Percentiles rank a stretch among this genome's conserved stretches.
These are phyloP conservation scores for Zalerion maritima DNA, from an alignment of 495 filamentous ascomycete species.

Conservation along the genomic window DNA sequence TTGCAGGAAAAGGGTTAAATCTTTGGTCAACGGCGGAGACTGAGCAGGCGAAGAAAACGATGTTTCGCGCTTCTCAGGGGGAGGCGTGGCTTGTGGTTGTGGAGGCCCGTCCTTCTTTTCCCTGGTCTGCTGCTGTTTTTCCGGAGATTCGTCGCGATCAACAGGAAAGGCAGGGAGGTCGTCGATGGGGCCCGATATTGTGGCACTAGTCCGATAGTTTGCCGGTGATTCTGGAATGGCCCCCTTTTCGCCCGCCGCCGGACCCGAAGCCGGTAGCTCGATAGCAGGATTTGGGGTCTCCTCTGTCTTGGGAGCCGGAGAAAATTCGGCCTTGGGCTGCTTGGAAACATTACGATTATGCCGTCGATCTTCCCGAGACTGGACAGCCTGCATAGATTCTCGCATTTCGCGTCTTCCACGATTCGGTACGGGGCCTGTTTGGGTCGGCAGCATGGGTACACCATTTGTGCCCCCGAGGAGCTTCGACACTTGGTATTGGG, in stretches of 20 bases:
- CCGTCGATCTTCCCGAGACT: slow-evolving; percentile 52
- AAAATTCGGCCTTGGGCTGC: slow-evolving; percentile 18
- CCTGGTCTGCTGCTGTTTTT: slow-evolving; percentile 12
- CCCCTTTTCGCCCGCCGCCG: slow-evolving; percentile 37
- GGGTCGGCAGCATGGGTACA: slow-evolving; percentile 71
- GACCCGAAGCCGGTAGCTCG: slow-evolving; percentile 20
- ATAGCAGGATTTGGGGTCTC: slow-evolving; percentile 26
- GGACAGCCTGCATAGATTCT: slow-evolving; percentile 86
- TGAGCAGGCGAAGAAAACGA: slow-evolving; percentile 42
- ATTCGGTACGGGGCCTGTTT: slow-evolving; percentile 79
- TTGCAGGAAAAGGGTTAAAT: slow-evolving; percentile 90
- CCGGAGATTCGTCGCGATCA: slow-evolving; percentile 17
- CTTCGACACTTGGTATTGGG: slow-evolving; percentile 88
- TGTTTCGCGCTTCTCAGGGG: slow-evolving; percentile 25
- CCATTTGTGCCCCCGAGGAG: slow-evolving; percentile 73
- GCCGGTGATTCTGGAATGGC: slow-evolving; percentile 23
- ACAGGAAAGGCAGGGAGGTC: too few relatives aligned
- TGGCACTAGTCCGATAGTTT: slow-evolving; percentile 16
- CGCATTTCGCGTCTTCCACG: slow-evolving; percentile 66
- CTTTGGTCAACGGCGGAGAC: slow-evolving; percentile 66
- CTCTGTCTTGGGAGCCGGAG: slow-evolving; percentile 47
- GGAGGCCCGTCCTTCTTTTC: slow-evolving; percentile 7
- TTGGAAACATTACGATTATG: slow-evolving; percentile 42
- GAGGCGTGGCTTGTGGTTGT: slow-evolving; percentile 15
- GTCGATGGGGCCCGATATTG: slow-evolving; percentile 12